Evolutionary conservation across 2,329 filamentous ascomycete species (phyloP), one percentile per base, ranked within the genome.

Genomic region (Chaetomium strumarium): DNA sequence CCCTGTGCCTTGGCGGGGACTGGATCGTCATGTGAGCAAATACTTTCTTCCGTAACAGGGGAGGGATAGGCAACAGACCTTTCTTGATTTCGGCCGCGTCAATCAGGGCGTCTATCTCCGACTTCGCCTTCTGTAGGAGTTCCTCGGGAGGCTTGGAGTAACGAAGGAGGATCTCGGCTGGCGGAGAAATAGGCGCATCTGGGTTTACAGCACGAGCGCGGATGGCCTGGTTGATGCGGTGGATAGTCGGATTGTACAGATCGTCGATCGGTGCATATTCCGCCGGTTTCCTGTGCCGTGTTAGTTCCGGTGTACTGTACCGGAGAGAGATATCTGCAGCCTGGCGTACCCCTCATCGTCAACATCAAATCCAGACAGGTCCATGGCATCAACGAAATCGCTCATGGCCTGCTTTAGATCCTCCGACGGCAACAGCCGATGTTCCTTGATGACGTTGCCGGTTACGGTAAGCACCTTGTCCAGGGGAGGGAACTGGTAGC

Each of bases 381-480:
- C 91, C 92, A 99, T 96, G 8, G 81, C 83, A 66, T 97, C 90
- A 8, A 99, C 90, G 61, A 92, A 97, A 58, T 89, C 83, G 66
- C 84, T 86, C 91, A 99, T 97, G 1, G 90, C 86, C 45, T 85
- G 73, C 49, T 81, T 78, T 20, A 99, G 76, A 31, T 88, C 81
- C 2, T 87, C 77, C 10, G 75, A 84, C 0, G 93, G 93, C 2
- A 99, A 75, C 55, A 95, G 84, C 34, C 89, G 85, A 59, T 99
- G 91, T 61, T 92, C 84, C 11, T 81, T 88, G 45, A 96, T 73
- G 9, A 80, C 78, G 58, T 88, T 87, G 1, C 92, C 92, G 11
- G 84, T 90, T n/a, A 95, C 79, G 0, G 91, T 96, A 55, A 96
- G 73, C 29, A 97, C 86, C 56, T 82, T 86, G 66, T 96, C 91